Base-by-base conservation (phyloP, 805 yeast species). In the Wickerhamomyces chambardii region DNA sequence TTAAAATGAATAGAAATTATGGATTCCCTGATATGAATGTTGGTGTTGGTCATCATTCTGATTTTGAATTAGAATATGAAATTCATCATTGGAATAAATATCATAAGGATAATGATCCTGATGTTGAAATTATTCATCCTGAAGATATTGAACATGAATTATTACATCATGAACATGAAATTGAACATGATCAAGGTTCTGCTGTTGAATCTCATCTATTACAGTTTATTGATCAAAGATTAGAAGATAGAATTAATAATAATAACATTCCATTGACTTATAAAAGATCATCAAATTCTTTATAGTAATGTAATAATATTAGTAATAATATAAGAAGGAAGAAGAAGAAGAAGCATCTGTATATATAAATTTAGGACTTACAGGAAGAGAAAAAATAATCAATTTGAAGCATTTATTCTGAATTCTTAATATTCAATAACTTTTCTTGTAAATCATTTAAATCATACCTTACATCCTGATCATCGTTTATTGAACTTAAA, bases 1-100 rank as follows among this genome's bases (percentile, higher is more conserved):
- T n/a, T n/a, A n/a, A n/a, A n/a, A n/a, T n/a, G n/a, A n/a, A n/a
- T n/a, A 59, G 56, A 11, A 94, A 94, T 8, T 80, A 82, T 2
- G 73, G 73, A 42, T 73, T 90, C 51, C 97, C 97, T 1, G 97
- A 90, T 56, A 76, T 89, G 55, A 95, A 95, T 8, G 77, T 79
- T 39, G 97, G 97, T 22, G 89, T 85, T 7, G 95, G 95, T 19
- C 96, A 89, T 52, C 96, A 89, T 60, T 80, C 87, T 26, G 95
- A 85, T 60, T 90, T 19, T 8, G 97, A 89, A 58, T 71, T 75
- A 46, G 97, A 89, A 55, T 90, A 89, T 54, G 97, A 90, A 55
- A 78, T 84, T 38, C 97, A 89, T 56, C 97, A 89, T 56, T 90
- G 97, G 97, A 73, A 78, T 40, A 66, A 86, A 59, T 79, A 69